Conservation (phyloP, 2,329 filamentous ascomycete genomes). For the Aureobasidium musti region DNA sequence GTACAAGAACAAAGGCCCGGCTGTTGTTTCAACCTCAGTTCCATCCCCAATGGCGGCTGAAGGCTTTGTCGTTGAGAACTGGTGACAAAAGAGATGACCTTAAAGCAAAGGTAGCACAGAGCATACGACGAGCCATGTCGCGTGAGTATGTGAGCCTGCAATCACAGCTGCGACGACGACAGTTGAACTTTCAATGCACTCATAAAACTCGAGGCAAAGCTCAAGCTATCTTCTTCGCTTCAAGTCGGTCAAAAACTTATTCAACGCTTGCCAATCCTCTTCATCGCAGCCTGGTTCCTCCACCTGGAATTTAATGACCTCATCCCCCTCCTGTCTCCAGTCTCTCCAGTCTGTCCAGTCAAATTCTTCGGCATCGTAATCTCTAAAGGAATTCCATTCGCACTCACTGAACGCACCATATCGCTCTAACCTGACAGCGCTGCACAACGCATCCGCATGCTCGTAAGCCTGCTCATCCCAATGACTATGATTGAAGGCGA, state of each 20-base stretch:
- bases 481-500: too few species aligned
- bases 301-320: too few species aligned
- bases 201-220: too few species aligned
- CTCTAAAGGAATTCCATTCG: too few species aligned
- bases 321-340: too few species aligned
- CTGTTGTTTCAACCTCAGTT: not conserved
- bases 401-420: too few species aligned
- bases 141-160: not conserved
- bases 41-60: not conserved
- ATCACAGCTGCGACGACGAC: not conserved
- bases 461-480: too few species aligned
- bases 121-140: not conserved
- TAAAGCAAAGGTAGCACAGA: not conserved
- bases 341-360: too few species aligned
- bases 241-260: not conserved
- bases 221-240: not conserved
- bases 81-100: not conserved
- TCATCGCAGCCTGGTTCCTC: not conserved
- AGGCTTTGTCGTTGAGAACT: not conserved
- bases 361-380: too few species aligned
- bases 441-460: too few species aligned
- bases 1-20: conserved; percentile 1
- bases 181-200: too few species aligned
- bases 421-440: too few species aligned
- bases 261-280: not conserved